Conservation (phyloP, 169 alveolate species). For the Toxoplasma gondii region DNA sequence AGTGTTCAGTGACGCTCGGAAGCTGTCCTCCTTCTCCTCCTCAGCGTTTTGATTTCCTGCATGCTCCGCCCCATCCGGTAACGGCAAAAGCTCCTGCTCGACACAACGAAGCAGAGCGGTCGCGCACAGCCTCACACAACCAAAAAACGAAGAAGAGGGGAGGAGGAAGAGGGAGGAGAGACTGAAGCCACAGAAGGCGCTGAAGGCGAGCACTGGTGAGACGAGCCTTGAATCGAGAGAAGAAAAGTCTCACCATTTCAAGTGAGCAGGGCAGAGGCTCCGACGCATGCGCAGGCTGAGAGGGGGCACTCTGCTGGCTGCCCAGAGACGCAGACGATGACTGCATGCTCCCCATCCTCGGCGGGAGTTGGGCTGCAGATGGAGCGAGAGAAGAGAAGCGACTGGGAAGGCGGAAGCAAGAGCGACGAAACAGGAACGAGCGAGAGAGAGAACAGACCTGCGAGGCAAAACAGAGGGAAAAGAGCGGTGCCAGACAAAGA, state of each 20-base stretch:
- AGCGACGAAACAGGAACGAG: neutral
- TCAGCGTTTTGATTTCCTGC: no score
- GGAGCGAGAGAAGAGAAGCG: neutral
- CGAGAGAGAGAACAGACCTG: neutral
- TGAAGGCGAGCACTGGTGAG: neutral
- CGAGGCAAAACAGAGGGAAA: neutral
- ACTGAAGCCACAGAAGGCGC: neutral
- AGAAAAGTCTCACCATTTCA: conserved; percentile 6
- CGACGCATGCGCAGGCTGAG: neutral
- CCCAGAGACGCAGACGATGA: neutral
- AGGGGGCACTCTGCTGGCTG: neutral
- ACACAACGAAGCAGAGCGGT: no score
- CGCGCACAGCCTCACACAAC: no score
- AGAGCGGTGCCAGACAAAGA: neutral
- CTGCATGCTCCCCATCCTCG: conserved; percentile 30
- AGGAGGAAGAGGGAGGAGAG: neutral
- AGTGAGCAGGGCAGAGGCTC: neutral
- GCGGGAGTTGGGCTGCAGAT: neutral
- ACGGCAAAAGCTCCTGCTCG: no score
- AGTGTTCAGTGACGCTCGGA: no score
- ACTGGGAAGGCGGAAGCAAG: neutral
- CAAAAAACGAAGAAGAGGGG: neutral
- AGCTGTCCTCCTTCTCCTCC: no score
- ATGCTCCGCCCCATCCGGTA: no score
- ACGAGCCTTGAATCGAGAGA: neutral